A percentile compares a stretch with the other conserved stretches of the same genome.
Evolutionary conservation across 495 filamentous ascomycete genomes (phyloP).

Genomic region (Physcia stellaris): DNA sequence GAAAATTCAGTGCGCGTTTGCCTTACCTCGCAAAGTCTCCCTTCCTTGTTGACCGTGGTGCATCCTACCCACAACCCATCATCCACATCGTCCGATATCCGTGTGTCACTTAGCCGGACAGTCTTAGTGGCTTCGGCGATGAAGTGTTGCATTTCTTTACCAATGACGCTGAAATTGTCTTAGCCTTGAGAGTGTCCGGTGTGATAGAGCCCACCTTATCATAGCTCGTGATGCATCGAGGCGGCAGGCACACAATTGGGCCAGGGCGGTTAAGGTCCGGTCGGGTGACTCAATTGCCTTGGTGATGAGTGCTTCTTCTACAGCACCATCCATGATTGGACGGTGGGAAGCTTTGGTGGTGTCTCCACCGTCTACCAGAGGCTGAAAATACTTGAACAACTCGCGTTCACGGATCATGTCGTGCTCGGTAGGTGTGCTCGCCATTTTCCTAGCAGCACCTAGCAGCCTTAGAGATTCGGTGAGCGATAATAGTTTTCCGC

Average conservation of each 20-base stretch:
- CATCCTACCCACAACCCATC: constrained; percentile 34
- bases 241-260: constrained; percentile 35
- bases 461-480: no score
- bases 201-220: constrained; percentile 27
- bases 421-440: constrained; percentile 1
- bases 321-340: not conserved
- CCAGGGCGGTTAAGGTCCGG: constrained; percentile 29
- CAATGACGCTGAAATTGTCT: constrained; percentile 24
- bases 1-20: not conserved
- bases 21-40: constrained; percentile 29
- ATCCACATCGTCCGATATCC: constrained; percentile 21
- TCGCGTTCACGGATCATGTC: constrained; percentile 24
- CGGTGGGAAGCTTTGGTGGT: not conserved
- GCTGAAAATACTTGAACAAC: constrained; percentile 34
- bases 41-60: constrained; percentile 26
- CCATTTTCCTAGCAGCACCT: not conserved
- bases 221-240: constrained; percentile 34
- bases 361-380: constrained; percentile 8
- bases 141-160: constrained; percentile 33
- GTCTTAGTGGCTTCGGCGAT: constrained; percentile 40
- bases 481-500: no score
- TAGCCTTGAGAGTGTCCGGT: no score
- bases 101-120: constrained; percentile 19
- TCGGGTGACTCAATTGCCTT: constrained; percentile 15
- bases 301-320: not conserved